A percentile compares a stretch with the other conserved stretches of the same genome.
These are phyloP conservation scores for Sordariomycetes sp. DNA, from an alignment of 2,329 filamentous ascomycete genomes.

Conservation along the genomic window DNA sequence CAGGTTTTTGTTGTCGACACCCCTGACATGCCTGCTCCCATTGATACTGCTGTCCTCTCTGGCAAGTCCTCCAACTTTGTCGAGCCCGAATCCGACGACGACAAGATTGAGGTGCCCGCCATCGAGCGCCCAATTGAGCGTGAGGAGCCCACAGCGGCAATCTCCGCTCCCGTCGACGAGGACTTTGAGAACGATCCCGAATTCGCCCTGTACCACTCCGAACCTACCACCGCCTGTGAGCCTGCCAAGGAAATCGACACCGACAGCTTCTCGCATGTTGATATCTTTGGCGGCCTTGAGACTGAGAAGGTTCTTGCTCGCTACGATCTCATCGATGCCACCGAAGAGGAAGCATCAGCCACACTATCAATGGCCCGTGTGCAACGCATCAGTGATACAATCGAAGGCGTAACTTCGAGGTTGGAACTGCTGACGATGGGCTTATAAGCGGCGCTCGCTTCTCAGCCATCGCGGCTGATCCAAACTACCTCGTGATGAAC, in stretches of 20 bases:
- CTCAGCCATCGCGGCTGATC: too few relatives aligned
- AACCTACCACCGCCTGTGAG: slow-evolving; percentile 15
- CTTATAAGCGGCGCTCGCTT: slow-evolving; percentile 10
- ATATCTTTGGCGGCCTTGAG: slow-evolving; percentile 45
- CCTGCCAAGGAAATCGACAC: slow-evolving; percentile 27
- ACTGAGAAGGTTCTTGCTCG: slow-evolving; percentile 55
- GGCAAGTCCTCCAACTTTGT: slow-evolving; percentile 58
- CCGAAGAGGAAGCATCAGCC: slow-evolving; percentile 36
- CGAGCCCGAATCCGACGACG: slow-evolving; percentile 33
- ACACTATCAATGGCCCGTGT: slow-evolving; percentile 38
- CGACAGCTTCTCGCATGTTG: slow-evolving; percentile 26
- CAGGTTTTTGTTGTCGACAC: slow-evolving; percentile 70
- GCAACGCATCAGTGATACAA: slow-evolving; percentile 33
- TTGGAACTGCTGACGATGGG: slow-evolving; percentile 26
- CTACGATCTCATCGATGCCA: slow-evolving; percentile 55
- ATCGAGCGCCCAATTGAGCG: slow-evolving; percentile 38
- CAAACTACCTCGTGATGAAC: too few relatives aligned
- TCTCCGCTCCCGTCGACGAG: slow-evolving; percentile 29
- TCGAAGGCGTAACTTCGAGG: slow-evolving; percentile 24
- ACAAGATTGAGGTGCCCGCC: slow-evolving; percentile 47
- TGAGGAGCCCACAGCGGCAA: slow-evolving; percentile 16
- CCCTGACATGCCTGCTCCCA: slow-evolving; percentile 50
- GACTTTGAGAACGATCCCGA: slow-evolving; percentile 55
- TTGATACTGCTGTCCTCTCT: slow-evolving; percentile 55
- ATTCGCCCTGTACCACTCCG: slow-evolving; percentile 51